Conservation (phyloP, 2,329 filamentous ascomycete species). For the Hypocrella siamensis region DNA sequence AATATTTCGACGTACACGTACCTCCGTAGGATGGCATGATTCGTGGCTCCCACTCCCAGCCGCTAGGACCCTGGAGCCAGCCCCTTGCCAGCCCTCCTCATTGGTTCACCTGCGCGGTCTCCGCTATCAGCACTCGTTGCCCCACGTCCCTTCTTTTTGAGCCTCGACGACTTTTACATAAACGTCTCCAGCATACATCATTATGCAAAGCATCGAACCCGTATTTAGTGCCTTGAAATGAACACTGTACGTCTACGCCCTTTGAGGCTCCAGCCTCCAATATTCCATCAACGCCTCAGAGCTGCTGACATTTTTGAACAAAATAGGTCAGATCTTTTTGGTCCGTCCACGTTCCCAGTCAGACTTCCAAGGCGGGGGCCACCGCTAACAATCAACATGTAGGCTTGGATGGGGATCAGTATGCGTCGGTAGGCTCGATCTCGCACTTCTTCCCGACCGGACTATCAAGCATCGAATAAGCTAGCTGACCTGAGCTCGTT, state of each 20-base stretch:
- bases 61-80: too few species aligned
- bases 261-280: not conserved
- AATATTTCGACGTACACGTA: too few species aligned
- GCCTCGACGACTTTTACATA: too few species aligned
- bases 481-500: too few species aligned
- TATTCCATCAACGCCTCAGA: not conserved
- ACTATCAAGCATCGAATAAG: too few species aligned
- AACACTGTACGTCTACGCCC: slow-evolving; percentile 39
- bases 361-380: not conserved
- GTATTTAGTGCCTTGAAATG: slow-evolving; percentile 30
- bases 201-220: not conserved
- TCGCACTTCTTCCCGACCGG: not conserved
- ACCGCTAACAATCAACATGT: slow-evolving; percentile 3
- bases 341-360: slow-evolving; percentile 21
- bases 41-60: too few species aligned
- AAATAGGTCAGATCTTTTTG: slow-evolving; percentile 49
- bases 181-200: too few species aligned
- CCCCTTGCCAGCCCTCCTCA: too few species aligned
- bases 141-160: too few species aligned
- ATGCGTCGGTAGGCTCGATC: slow-evolving; percentile 50
- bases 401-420: slow-evolving; percentile 89
- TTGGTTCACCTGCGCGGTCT: too few species aligned
- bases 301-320: not conserved
- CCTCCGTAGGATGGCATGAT: too few species aligned
- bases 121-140: too few species aligned